Evolutionary conservation across 1,139 yeast species (phyloP).

Genomic region (Kodamaea sp.): DNA sequence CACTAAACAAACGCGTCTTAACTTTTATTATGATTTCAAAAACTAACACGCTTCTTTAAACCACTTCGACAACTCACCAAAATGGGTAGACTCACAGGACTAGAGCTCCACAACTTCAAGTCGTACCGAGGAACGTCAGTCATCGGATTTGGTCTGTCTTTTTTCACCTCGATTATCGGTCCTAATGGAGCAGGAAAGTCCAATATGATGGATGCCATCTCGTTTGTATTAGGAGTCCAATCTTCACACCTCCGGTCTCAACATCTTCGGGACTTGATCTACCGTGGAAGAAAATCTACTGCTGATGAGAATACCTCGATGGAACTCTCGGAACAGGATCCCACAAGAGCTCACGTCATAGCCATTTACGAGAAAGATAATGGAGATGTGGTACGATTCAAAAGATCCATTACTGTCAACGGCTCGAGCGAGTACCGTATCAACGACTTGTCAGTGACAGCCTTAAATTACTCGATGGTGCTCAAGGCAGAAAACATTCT

Average conservation of each 20-base stretch:
- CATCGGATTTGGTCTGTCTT: constrained; percentile 80
- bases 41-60: background rate
- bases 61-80: background rate
- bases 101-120: constrained; percentile 84
- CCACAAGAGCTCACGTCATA: constrained; percentile 74
- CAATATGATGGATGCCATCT: constrained; percentile 97
- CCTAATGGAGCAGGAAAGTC: constrained; percentile 99
- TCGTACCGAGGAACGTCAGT: constrained; percentile 78
- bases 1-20: too few species aligned
- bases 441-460: constrained; percentile 62
- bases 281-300: constrained; percentile 58
- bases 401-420: constrained; percentile 52
- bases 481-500: constrained; percentile 82
- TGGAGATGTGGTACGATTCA: constrained; percentile 53
- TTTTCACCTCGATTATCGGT: constrained; percentile 90
- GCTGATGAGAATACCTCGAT: constrained; percentile 18
- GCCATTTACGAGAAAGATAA: constrained; percentile 70
- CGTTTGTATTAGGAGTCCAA: constrained; percentile 88
- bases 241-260: constrained; percentile 77
- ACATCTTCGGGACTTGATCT: constrained; percentile 73
- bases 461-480: constrained; percentile 62
- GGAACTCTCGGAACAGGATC: constrained; percentile 35
- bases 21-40: too few species aligned
- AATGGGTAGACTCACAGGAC: constrained; percentile 78
- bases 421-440: constrained; percentile 75